These are phyloP conservation scores for Umbellularia californica DNA, from an alignment of 164 flowering plant species.

Conservation along the genomic window DNA sequence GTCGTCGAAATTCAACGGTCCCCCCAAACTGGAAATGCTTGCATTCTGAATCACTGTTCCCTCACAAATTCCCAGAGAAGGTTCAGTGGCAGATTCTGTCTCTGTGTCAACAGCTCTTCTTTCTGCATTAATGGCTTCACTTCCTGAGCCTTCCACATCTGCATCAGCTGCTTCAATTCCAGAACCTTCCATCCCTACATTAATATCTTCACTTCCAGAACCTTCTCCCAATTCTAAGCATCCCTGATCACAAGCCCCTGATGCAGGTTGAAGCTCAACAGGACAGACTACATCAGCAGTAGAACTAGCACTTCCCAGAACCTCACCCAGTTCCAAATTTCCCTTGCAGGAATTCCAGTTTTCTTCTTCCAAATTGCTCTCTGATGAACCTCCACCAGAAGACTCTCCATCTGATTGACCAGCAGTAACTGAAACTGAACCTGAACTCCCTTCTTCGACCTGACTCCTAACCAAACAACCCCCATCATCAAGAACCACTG, in stretches of 20 bases:
- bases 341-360: slow-evolving; percentile 20
- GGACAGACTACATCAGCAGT: slow-evolving; percentile 8
- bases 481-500: slow-evolving; percentile 46
- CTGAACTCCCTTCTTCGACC: slow-evolving; percentile 46
- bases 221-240: not conserved
- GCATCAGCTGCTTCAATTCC: not conserved
- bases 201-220: slow-evolving; percentile 1
- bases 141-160: not conserved
- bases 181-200: not conserved
- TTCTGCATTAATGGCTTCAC: not conserved
- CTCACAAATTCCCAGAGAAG: slow-evolving; percentile 14
- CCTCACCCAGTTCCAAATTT: slow-evolving; percentile 15
- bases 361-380: slow-evolving; percentile 58
- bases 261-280: slow-evolving; percentile 9
- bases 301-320: slow-evolving; percentile 13
- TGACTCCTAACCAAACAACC: slow-evolving; percentile 33
- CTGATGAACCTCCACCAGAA: slow-evolving; percentile 36
- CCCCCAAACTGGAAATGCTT: slow-evolving; percentile 19
- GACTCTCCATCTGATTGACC: slow-evolving; percentile 31
- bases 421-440: slow-evolving; percentile 33
- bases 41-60: slow-evolving; percentile 14
- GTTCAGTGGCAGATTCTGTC: slow-evolving; percentile 5
- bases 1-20: slow-evolving; percentile 55
- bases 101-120: no score
- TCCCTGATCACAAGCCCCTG: slow-evolving; percentile 5